These are phyloP conservation scores for Diaporthe australafricana DNA, from an alignment of 2,329 filamentous ascomycete genomes.

Conservation along the genomic window DNA sequence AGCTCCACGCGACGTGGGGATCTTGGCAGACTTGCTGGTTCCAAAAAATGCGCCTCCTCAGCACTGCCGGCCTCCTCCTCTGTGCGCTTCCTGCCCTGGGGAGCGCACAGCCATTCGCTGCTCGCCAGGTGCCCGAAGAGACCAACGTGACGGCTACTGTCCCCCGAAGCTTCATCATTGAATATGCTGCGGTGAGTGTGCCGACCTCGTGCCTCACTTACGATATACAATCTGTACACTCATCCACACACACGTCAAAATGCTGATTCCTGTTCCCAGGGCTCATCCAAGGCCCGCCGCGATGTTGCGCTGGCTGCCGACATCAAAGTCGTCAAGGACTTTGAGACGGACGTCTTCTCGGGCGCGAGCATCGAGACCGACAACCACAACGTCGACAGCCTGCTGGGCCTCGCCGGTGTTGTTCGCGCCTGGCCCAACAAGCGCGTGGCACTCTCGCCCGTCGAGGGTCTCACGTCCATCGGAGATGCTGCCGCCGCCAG, in stretches of 20 bases:
- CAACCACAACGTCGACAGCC: slow-evolving; percentile 43
- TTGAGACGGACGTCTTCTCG: slow-evolving; percentile 44
- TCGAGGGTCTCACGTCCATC: slow-evolving; percentile 1
- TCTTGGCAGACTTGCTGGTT: background rate
- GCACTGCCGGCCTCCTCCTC: slow-evolving; percentile 13
- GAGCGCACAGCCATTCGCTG: background rate
- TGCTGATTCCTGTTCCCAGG: slow-evolving; percentile 12
- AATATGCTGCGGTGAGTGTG: slow-evolving; percentile 23
- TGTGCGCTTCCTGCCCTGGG: background rate
- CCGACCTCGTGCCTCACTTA: too few species aligned
- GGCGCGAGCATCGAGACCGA: slow-evolving; percentile 46
- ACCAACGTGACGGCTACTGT: background rate
- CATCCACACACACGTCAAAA: background rate
- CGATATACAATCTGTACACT: too few species aligned
- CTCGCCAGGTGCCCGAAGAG: background rate
- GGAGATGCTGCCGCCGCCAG: background rate
- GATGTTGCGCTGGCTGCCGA: slow-evolving; percentile 12
- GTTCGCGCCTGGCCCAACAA: slow-evolving; percentile 38
- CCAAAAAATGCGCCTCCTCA: slow-evolving; percentile 20
- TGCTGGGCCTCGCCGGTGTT: slow-evolving; percentile 49
- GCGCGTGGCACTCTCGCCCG: slow-evolving; percentile 6
- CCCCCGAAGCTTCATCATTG: slow-evolving; percentile 22
- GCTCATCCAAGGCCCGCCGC: background rate
- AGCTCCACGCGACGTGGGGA: background rate
- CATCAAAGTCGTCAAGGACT: slow-evolving; percentile 42